Evolutionary conservation across 805 yeast genomes (phyloP).

Genomic region (Wickerhamomyces bisporus): DNA sequence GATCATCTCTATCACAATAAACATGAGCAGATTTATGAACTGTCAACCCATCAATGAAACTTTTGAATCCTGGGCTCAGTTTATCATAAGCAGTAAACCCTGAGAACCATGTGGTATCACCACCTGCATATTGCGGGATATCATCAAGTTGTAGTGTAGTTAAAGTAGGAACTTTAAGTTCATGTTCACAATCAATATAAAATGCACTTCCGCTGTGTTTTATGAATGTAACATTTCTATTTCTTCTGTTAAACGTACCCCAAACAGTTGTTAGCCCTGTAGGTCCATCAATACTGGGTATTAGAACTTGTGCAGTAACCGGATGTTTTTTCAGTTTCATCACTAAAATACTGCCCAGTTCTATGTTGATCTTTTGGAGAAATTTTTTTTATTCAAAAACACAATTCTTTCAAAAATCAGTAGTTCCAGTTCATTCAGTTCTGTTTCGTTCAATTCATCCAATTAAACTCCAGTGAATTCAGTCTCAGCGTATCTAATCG

Average conservation of each 20-base stretch:
- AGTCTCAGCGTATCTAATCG: slow-evolving; percentile 42
- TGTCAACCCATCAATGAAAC: slow-evolving; percentile 48
- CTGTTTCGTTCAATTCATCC: slow-evolving; percentile 34
- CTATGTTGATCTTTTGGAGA: slow-evolving; percentile 32
- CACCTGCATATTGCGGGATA: slow-evolving; percentile 44
- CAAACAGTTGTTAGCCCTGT: slow-evolving; percentile 35
- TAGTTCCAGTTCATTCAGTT: slow-evolving; percentile 42
- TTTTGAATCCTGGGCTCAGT: slow-evolving; percentile 45
- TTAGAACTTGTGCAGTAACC: slow-evolving; percentile 22
- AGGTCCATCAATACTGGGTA: slow-evolving; percentile 12
- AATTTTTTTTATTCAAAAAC: slow-evolving; percentile 43
- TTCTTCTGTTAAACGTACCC: slow-evolving; percentile 28
- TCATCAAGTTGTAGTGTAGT: slow-evolving; percentile 48
- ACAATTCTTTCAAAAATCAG: slow-evolving; percentile 42
- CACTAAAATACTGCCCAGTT: not conserved
- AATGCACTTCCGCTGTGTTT: slow-evolving; percentile 27
- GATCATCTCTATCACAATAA: slow-evolving; percentile 36
- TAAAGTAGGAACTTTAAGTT: slow-evolving; percentile 47
- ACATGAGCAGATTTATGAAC: slow-evolving; percentile 36
- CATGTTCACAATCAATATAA: slow-evolving; percentile 51
- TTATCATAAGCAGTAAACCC: slow-evolving; percentile 55
- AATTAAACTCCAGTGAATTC: slow-evolving; percentile 42
- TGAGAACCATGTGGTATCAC: slow-evolving; percentile 51
- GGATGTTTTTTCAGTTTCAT: slow-evolving; percentile 33
- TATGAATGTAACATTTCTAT: slow-evolving; percentile 4